Conservation (phyloP, 106 monocot genomes). For the Platanthera guangdongensis region DNA sequence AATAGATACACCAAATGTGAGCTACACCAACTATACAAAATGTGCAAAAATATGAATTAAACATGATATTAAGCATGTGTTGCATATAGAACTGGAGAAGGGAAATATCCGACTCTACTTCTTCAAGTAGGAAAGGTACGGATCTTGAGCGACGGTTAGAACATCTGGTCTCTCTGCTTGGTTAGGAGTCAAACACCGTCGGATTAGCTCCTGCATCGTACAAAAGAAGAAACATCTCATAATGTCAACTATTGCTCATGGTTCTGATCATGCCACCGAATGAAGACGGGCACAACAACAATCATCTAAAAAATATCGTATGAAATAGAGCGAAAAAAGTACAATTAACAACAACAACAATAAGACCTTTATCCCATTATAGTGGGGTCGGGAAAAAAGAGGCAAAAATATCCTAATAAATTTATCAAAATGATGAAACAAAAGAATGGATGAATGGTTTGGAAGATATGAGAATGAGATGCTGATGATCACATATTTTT, state of each 20-base stretch:
- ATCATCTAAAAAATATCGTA: too few relatives aligned
- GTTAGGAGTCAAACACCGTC: slow-evolving; percentile 80
- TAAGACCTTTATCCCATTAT: too few relatives aligned
- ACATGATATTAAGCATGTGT: background rate
- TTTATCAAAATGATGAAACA: too few relatives aligned
- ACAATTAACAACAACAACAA: too few relatives aligned
- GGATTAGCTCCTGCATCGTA: slow-evolving; percentile 74
- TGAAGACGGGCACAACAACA: background rate
- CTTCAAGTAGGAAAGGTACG: slow-evolving; percentile 79
- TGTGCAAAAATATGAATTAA: background rate
- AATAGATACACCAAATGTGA: background rate
- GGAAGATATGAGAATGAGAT: slow-evolving; percentile 13
- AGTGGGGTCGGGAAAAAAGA: too few relatives aligned
- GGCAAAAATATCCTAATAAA: too few relatives aligned
- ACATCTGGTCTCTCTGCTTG: slow-evolving; percentile 96
- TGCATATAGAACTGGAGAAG: background rate
- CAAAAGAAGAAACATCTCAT: background rate
- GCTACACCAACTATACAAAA: background rate
- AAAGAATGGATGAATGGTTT: slow-evolving; percentile 20
- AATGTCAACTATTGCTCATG: too few relatives aligned
- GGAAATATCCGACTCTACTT: slow-evolving; percentile 19
- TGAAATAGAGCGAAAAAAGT: too few relatives aligned
- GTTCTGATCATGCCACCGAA: background rate
- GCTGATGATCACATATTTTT: slow-evolving; percentile 15
- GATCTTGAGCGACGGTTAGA: slow-evolving; percentile 77